Percentiles rank a stretch among this genome's conserved stretches.
These are phyloP conservation scores for Microsporum canis DNA, from an alignment of 2,329 filamentous ascomycete genomes.

Conservation along the genomic window DNA sequence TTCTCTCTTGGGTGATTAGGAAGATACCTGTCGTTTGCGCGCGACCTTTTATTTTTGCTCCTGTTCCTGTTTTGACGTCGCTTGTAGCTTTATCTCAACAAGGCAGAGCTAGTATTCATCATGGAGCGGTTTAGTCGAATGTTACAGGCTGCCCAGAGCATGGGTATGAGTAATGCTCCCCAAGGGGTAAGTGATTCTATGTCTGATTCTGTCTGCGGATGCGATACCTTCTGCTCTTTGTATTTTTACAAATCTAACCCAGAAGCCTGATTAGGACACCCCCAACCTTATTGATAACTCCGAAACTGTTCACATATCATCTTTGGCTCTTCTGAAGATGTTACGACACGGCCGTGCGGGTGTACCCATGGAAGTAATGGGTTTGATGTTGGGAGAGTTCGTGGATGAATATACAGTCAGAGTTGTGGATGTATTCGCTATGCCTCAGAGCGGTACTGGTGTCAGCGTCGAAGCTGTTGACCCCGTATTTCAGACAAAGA, in stretches of 20 bases:
- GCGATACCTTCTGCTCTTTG: neutral
- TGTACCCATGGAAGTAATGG: conserved; percentile 99
- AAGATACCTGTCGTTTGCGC: neutral
- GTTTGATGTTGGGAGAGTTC: conserved; percentile 95
- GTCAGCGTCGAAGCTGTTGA: conserved; percentile 98
- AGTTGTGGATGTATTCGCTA: conserved; percentile 97
- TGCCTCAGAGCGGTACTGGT: conserved; percentile 97
- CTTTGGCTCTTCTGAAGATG: conserved; percentile 95
- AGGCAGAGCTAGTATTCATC: conserved; percentile 16
- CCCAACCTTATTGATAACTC: conserved; percentile 93
- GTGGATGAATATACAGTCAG: conserved; percentile 98
- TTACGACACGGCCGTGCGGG: conserved; percentile 91
- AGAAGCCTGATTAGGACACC: conserved; percentile 54
- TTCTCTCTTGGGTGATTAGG: neutral
- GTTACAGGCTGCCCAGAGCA: conserved; percentile 61
- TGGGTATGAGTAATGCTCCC: conserved; percentile 35
- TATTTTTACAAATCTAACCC: neutral
- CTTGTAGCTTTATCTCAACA: neutral
- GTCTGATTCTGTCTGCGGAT: neutral
- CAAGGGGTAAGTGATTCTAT: conserved; percentile 27
- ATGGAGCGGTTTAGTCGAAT: conserved; percentile 93
- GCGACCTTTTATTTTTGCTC: neutral
- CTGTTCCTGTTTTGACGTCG: neutral
- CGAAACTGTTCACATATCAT: conserved; percentile 98
- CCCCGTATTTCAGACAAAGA: conserved; percentile 98